Percentiles rank a stretch among this genome's conserved stretches.
phyloP scores from a whole-genome alignment of 345 rosid species.

The Camelina neglecta region DNA sequence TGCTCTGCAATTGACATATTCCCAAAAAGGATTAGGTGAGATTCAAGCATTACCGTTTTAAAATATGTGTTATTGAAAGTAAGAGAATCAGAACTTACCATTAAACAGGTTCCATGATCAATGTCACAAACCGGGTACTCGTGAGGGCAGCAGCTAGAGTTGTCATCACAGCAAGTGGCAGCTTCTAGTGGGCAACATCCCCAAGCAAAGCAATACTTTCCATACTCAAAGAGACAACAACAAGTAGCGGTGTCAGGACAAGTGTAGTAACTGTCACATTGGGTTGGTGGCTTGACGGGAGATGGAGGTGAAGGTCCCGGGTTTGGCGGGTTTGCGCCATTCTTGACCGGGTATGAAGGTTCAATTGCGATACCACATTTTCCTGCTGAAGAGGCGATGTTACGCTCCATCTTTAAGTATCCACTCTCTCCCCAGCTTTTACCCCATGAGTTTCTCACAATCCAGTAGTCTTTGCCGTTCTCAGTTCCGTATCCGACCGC shows the following conservation, averaged over 20 bases:
- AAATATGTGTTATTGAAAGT: constrained; percentile 1
- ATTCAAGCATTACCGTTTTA: neutral
- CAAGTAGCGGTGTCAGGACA: constrained; percentile 88
- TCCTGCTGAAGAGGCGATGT: constrained; percentile 50
- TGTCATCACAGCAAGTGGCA: constrained; percentile 91
- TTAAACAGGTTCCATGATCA: constrained; percentile 67
- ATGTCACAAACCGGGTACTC: constrained; percentile 84
- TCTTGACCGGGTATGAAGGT: constrained; percentile 86
- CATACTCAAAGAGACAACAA: constrained; percentile 77
- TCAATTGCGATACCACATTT: constrained; percentile 94
- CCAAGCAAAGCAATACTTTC: constrained; percentile 75
- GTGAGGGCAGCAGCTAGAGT: constrained; percentile 88
- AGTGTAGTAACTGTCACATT: constrained; percentile 67
- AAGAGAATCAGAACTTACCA: constrained; percentile 49
- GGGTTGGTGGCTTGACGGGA: constrained; percentile 76
- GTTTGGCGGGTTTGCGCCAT: constrained; percentile 81
- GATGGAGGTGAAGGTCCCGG: constrained; percentile 99
- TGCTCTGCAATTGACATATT: constrained; percentile 62
- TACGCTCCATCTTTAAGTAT: constrained; percentile 75
- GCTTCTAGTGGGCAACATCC: constrained; percentile 96
- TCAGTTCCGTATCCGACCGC: constrained; percentile 92
- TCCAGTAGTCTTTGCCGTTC: constrained; percentile 77
- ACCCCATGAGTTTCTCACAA: constrained; percentile 93
- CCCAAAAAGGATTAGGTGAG: constrained; percentile 17
- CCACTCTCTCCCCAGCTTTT: constrained; percentile 82